Evolutionary conservation across 306 rosid genomes (phyloP), one percentile per base, ranked within the genome.

Genomic region (Coriaria nepalensis): DNA sequence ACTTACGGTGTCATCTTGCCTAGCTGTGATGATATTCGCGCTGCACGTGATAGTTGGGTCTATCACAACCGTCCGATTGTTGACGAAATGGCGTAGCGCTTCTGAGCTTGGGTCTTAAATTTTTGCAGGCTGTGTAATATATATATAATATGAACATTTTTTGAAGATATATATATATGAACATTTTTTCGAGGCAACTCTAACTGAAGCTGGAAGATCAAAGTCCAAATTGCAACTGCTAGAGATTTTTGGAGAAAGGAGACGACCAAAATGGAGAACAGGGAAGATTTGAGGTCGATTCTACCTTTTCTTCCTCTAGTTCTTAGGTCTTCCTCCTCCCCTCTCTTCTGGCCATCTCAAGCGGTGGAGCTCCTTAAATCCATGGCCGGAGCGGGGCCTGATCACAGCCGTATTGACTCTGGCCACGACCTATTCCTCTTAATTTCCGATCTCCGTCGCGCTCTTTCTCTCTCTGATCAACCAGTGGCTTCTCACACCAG

Each of bases 291-390:
- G 78, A 58, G 46, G 45, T 78, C 95, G 11, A 74, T 84, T 20
- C 37, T 81, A n/a, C 74, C 78, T 5, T 77, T 64, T 61, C 64
- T 88, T 32, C 97, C 97, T 0, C 41, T 78, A 44, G 47, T 59
- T 0, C 35, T 68, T 47, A 76, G 83, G 14, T 68, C 82, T 5
- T 55, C 82, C 10, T 43, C n/a, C n/a, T n/a, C n/a, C n/a, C n/a
- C 70, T 48, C 70, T 77, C 1, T 78, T 73, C 67, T 88, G 97
- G 97, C 90, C 97, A 0, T 66, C 95, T 0, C 80, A 76, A 52
- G 78, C 55, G 40, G 73, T 77, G 29, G 80, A 81, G 53, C 13
- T 73, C 6, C 86, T 88, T 52, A 73, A 58, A 38, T 68, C 62
- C 7, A 59, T 88, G 44, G 67, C 64, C 5, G 55, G 10, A 34